Conservation (phyloP, 2,329 filamentous ascomycete genomes). For the Myriosclerotinia scirpicola region DNA sequence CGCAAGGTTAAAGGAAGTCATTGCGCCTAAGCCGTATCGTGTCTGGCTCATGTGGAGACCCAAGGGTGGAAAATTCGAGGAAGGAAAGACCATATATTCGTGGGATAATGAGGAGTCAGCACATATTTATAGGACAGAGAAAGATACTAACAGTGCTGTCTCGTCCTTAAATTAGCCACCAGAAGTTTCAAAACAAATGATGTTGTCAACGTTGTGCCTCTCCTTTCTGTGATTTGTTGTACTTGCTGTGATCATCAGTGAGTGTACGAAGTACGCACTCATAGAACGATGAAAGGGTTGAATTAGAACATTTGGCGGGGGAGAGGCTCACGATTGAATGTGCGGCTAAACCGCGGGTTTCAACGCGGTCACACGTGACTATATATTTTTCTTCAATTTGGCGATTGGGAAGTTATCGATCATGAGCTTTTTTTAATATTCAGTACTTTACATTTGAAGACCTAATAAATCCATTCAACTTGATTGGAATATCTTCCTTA, state of each 20-base stretch:
- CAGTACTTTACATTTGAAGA: neutral
- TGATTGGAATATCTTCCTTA: neutral
- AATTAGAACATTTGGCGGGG: too few relatives aligned
- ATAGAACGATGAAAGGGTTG: too few relatives aligned
- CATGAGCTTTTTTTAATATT: neutral
- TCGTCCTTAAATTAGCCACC: neutral
- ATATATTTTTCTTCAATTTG: neutral
- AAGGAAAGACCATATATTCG: conserved; percentile 5
- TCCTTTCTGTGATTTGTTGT: neutral
- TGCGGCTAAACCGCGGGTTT: conserved; percentile 1
- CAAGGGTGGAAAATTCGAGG: neutral
- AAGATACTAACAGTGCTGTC: neutral
- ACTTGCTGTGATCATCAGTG: too few relatives aligned
- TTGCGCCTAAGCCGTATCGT: neutral
- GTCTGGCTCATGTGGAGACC: conserved; percentile 17
- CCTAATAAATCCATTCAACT: neutral
- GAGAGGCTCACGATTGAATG: too few relatives aligned
- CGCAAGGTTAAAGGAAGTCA: neutral
- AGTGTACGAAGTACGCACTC: too few relatives aligned
- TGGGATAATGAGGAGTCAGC: neutral
- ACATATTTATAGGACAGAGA: neutral
- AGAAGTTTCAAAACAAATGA: neutral
- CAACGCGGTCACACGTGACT: neutral
- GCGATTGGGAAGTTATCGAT: neutral
- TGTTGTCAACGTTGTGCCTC: neutral